Base-by-base conservation (phyloP, 2,329 filamentous ascomycete genomes). In the Plectosphaerella cucumerina region DNA sequence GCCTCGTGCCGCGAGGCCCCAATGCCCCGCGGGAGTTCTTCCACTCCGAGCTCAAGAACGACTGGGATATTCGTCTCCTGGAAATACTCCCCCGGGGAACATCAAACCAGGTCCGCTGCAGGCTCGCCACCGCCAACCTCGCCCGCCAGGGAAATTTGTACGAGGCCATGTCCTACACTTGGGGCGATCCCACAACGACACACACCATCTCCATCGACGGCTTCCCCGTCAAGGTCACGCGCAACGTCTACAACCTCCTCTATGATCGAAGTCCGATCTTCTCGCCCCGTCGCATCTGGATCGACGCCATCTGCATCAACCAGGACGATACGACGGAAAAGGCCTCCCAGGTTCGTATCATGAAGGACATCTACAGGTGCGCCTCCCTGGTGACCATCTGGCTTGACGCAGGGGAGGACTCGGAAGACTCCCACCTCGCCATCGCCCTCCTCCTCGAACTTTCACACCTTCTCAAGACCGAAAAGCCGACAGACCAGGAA, bases 251-350 rank as follows among this genome's bases (percentile, higher is more conserved):
- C 39, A 42, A 42, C 39, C 39, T 42, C n/a, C 39, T 42, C 5
- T 42, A 20, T 6, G 39, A 42, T 6, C 39, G 39, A 8, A 42
- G 39, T 17, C 39, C 39, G 9, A 42, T 42, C 6, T 42, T 18
- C n/a, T 31, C 17, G 12, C 12, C 44, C 6, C 39, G 41, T 2
- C 18, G 52, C 26, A 57, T 72, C 6, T 72, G 69, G 69, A 64
- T 70, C 3, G 70, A 72, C 35, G 69, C 71, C 56, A 58, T 72
- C 41, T 72, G 70, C 55, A 70, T 72, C 50, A 70, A 72, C 50
- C 70, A 72, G 51, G 59, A 60, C 3, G 64, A 71, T 43, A 56
- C 65, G 15, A 53, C 51, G 3, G 69, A 72, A 53, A 62, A 67
- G 39, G 64, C 62, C 46, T 57, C 58, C 6, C 69, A 72, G 59